Base-by-base conservation (phyloP, 495 filamentous ascomycete genomes). In the Staphylotrichum tortipilum region DNA sequence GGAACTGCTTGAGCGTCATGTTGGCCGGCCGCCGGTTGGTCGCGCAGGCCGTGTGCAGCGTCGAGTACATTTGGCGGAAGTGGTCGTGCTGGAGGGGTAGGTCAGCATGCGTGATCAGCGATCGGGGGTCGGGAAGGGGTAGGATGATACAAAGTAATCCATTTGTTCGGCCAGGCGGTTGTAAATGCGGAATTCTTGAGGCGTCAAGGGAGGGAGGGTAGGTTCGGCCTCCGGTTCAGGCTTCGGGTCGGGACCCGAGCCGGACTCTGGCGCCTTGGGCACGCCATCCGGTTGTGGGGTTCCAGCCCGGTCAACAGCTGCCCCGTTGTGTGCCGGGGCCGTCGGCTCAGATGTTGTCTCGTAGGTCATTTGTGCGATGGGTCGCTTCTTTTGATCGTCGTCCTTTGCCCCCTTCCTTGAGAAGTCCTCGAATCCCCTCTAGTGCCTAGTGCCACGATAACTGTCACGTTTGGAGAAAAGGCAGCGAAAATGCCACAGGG, bases 151-250 rank as follows among this genome's bases (percentile, higher is more conserved):
- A 62, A 83, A 86, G 28, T 77, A 70, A 23, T 91, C 80, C 88
- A 95, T 95, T 43, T 79, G 73, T 55, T 85, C 84, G 2, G 87
- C 81, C 54, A 90, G 65, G 12, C 77, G 74, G 67, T 91, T 90
- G 63, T 86, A 92, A 14, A 55, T 52, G 17, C 47, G 41, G 55
- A 61, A 65, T 33, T 67, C 48, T 28, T 40, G 50, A 0, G 56
- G 55, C 0, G 62, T 54, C 4, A 67, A 35, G 0, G 64, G 56
- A 4, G 62, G 58, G 4, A 63, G 60, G 30, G 48, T 38, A 14
- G 49, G 42, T 26, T 43, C 39, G 7, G 58, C 4, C 5, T 23
- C 45, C 14, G 52, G 23, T 37, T 42, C 23, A 31, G 45, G 42
- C 11, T 17, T 12, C 19, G 49, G 17, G 12, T 23, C 14, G 18